Conservation (phyloP, 257 asterid genomes). For the Solanum pimpinellifolium region DNA sequence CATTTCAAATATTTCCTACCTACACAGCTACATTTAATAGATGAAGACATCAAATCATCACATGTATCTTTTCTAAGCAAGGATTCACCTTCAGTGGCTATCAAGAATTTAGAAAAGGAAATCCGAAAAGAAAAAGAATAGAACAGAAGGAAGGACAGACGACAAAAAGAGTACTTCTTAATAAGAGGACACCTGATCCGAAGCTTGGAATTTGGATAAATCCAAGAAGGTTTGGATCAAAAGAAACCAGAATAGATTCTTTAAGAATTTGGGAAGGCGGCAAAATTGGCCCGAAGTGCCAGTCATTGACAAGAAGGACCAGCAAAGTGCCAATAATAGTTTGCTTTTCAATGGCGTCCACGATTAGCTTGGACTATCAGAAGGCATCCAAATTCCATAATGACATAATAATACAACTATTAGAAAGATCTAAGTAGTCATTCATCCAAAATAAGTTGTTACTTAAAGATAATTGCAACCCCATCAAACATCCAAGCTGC, state of each 20-base stretch:
- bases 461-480: not conserved
- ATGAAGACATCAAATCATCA: not conserved
- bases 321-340: not conserved
- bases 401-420: not conserved
- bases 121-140: not conserved
- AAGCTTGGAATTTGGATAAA: not conserved
- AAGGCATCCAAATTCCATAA: not conserved
- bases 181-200: not conserved
- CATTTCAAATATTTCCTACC: not conserved
- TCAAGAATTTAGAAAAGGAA: not conserved
- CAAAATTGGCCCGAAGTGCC: not conserved
- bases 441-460: not conserved
- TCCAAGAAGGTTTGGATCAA: not conserved
- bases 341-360: not conserved
- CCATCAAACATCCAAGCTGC: not conserved
- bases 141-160: not conserved
- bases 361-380: not conserved
- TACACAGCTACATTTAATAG: not conserved
- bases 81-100: not conserved
- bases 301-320: not conserved
- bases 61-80: not conserved
- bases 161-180: not conserved
- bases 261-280: not conserved
- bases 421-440: not conserved
- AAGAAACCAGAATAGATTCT: not conserved